Evolutionary conservation across 2,329 filamentous ascomycete species (phyloP).

Genomic region (Fusarium sp.): DNA sequence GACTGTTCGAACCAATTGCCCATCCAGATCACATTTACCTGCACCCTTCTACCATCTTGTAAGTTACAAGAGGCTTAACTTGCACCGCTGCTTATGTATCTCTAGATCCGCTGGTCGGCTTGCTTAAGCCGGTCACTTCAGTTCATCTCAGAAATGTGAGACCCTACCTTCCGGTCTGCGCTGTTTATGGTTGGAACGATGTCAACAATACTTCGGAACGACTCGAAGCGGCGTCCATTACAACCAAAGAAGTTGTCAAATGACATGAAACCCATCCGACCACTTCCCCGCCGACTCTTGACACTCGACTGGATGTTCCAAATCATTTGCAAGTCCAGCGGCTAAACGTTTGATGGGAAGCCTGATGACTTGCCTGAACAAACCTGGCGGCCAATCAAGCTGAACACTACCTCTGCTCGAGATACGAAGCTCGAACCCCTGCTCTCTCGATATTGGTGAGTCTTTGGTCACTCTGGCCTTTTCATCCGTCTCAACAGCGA

Average conservation of each 20-base stretch:
- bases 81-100: neutral
- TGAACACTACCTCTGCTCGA: neutral
- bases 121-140: neutral
- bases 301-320: neutral
- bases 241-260: neutral
- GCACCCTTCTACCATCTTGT: neutral
- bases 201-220: too few species aligned
- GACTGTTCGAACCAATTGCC: fast-evolving
- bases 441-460: neutral
- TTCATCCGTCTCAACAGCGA: too few species aligned
- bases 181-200: neutral
- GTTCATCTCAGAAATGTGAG: neutral
- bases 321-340: neutral
- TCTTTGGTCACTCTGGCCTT: fast-evolving
- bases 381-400: neutral
- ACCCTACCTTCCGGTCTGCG: neutral
- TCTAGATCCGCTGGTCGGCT: neutral
- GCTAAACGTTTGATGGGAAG: too few species aligned
- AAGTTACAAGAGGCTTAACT: neutral
- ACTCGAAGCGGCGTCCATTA: neutral
- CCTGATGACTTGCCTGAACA: too few species aligned
- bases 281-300: fast-evolving
- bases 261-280: neutral
- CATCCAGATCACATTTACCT: fast-evolving
- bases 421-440: neutral